phyloP scores from a whole-genome alignment of 2,329 filamentous ascomycete species.

The Penicillium sclerotigenum region DNA sequence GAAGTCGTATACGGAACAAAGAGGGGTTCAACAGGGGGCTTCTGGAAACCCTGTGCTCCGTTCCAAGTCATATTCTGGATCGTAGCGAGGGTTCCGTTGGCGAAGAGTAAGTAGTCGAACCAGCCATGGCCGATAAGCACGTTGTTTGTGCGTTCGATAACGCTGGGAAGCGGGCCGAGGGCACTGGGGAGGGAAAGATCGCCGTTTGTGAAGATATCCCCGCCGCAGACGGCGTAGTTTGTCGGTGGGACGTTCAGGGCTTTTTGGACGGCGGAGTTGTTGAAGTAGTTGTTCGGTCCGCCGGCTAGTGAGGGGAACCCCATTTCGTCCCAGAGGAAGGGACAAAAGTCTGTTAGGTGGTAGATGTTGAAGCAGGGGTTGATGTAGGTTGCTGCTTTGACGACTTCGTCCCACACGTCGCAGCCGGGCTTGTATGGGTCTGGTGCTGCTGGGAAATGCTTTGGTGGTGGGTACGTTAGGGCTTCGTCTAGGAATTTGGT shows the following conservation, averaged over 20 bases:
- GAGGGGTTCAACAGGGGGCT: conserved; percentile 59
- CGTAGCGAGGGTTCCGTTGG: conserved; percentile 66
- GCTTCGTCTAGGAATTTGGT: conserved; percentile 43
- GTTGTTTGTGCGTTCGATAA: conserved; percentile 70
- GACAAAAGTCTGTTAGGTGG: conserved; percentile 69
- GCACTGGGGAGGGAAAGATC: conserved; percentile 49
- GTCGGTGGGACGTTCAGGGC: conserved; percentile 59
- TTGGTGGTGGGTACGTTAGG: conserved; percentile 64
- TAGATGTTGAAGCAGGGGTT: conserved; percentile 81
- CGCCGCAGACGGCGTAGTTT: conserved; percentile 43
- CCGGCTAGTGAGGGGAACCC: conserved; percentile 65
- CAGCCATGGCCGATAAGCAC: conserved; percentile 72
- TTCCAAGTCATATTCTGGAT: conserved; percentile 83
- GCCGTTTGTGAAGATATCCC: conserved; percentile 41
- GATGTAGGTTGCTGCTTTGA: conserved; percentile 50
- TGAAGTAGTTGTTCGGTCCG: conserved; percentile 64
- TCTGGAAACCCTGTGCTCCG: conserved; percentile 67
- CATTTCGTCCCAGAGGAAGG: conserved; percentile 64
- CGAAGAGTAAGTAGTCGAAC: conserved; percentile 65
- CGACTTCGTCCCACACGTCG: conserved; percentile 55
- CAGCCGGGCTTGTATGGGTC: conserved; percentile 50
- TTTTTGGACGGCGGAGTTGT: conserved; percentile 64
- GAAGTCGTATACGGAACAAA: conserved; percentile 63
- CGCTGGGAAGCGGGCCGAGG: conserved; percentile 54
- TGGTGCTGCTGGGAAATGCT: conserved; percentile 54